These are phyloP conservation scores for Pleurotus tuber-regium DNA, from an alignment of 768 basidiomycete genomes.

Conservation along the genomic window DNA sequence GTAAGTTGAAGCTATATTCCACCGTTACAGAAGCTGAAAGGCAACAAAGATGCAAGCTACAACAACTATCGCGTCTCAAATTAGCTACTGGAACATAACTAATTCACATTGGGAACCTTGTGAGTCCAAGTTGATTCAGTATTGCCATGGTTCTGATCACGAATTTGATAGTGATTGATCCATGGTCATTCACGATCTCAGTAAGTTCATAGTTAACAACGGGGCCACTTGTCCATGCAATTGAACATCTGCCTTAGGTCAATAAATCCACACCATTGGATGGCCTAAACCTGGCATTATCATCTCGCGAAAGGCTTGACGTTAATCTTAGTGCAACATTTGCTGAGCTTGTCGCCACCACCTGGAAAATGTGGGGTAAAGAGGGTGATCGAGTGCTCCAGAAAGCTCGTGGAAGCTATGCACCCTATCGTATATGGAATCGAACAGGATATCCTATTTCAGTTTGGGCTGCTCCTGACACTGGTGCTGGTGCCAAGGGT, in stretches of 20 bases:
- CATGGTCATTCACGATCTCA: constrained; percentile 83
- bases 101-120: constrained; percentile 99
- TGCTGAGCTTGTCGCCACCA: constrained; percentile 78
- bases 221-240: neutral
- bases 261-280: constrained; percentile 47
- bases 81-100: constrained; percentile 95
- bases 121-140: constrained; percentile 32
- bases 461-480: constrained; percentile 82
- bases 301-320: constrained; percentile 82
- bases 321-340: constrained; percentile 90
- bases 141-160: too few relatives aligned
- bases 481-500: constrained; percentile 43
- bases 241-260: constrained; percentile 34
- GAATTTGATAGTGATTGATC: constrained; percentile 93
- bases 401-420: constrained; percentile 82
- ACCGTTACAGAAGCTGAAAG: neutral
- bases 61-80: constrained; percentile 74
- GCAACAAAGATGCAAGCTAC: constrained; percentile 72
- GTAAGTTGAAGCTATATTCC: constrained; percentile 38
- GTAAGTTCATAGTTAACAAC: constrained; percentile 34
- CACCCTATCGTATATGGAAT: constrained; percentile 92
- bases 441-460: constrained; percentile 83
- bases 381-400: constrained; percentile 72
- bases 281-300: constrained; percentile 57
- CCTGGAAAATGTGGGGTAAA: constrained; percentile 67